Base-by-base conservation (phyloP, 495 filamentous ascomycete genomes). In the Evansstolkia leycettana region DNA sequence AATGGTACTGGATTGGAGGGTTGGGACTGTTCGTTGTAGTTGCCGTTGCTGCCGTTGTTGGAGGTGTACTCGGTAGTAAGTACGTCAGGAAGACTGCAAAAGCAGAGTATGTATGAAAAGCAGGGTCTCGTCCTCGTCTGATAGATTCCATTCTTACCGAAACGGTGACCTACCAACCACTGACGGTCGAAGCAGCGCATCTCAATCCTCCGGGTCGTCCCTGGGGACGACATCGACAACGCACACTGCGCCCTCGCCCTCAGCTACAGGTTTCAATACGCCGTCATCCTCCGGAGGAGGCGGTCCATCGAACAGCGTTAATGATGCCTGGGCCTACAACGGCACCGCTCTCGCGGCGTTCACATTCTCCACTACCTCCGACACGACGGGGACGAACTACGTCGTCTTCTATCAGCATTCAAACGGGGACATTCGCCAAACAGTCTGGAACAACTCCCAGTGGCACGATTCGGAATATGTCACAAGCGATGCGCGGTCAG, bases 371-470 rank as follows among this genome's bases (percentile, higher is more conserved):
- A 31, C 28, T 7, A 17, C 28, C 12, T 13, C 12, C 12, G 28
- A 31, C 11, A 31, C 28, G 7, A 17, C 28, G 11, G 16, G 28
- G 5, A 31, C 28, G 11, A 31, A 31, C 28, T 31, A 31, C 28
- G 28, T 31, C 28, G 28, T 31, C 28, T 31, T 31, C 28, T 31
- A 13, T 11, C 28, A 31, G 11, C 12, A 31, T 17, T 31, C 28
- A 4, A 31, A 31, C 11, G 28, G 28, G 4, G 28, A 31, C 11
- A 14, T 31, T 7, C 28, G 28, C 12, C 12, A 31, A 31, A 11
- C 11, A 4, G 28, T 31, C 12, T 31, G 11, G 5, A 31, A 31
- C 28, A 31, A 31, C 28, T 31, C 28, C 12, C 28, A 17, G 11
- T 31, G 28, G 28, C 28, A 31, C 12, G 28, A 14, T 11, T 31